Evolutionary conservation across 2,329 filamentous ascomycete species (phyloP).

Genomic region (Metarhizium anisopliae): DNA sequence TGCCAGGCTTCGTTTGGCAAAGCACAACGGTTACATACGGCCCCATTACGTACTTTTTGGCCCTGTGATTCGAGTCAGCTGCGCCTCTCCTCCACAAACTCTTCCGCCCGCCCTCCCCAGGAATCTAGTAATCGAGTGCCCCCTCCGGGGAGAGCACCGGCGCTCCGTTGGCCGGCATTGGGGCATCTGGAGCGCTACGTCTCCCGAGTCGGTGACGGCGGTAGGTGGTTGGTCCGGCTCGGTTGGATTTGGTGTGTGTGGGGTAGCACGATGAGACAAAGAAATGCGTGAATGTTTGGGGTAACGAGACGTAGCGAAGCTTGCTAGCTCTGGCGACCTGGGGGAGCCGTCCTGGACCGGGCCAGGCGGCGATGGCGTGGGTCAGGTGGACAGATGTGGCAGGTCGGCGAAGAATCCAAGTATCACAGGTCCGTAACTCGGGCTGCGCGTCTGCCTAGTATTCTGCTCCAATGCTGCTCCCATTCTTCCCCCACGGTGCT

Average conservation of each 20-base stretch:
- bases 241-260: constrained; percentile 2
- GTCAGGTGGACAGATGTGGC: constrained; percentile 6
- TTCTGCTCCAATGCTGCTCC: neutral
- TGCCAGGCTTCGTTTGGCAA: neutral
- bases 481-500: neutral
- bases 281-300: neutral
- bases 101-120: neutral
- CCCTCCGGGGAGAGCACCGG: neutral
- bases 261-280: neutral
- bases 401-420: constrained; percentile 5
- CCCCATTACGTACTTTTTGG: constrained; percentile 7
- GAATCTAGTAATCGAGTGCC: neutral
- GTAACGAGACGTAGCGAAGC: neutral
- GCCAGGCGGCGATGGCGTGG: constrained; percentile 2
- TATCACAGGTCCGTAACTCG: neutral
- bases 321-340: no score
- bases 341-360: neutral
- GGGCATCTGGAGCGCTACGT: neutral
- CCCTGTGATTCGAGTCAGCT: constrained; percentile 10
- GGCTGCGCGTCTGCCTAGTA: neutral
- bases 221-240: constrained; percentile 2
- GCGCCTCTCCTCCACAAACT: constrained; percentile 1
- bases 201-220: constrained; percentile 3
- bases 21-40: constrained; percentile 5
- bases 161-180: constrained; percentile 1